Percentiles rank a stretch among this genome's conserved stretches.
These are phyloP conservation scores for Daldinia decipiens DNA, from an alignment of 495 filamentous ascomycete genomes.

Conservation along the genomic window DNA sequence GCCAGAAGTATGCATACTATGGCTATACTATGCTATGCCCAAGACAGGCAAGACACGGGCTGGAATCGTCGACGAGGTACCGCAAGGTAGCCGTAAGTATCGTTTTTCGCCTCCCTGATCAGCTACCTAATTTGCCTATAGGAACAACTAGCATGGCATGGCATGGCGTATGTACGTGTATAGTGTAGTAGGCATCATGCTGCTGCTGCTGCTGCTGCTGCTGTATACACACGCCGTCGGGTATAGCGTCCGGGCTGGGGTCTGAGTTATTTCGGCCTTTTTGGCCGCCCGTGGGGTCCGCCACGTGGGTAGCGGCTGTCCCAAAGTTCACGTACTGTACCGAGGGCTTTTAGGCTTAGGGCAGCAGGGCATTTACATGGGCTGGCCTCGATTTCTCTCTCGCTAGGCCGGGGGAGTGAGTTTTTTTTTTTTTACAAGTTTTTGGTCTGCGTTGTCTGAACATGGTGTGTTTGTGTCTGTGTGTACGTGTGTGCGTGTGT, in stretches of 20 bases:
- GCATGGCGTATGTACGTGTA: not conserved
- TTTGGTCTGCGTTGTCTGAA: not conserved
- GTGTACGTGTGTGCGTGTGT: not conserved
- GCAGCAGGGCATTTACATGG: not conserved
- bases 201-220: too few species aligned
- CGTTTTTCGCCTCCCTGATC: not conserved
- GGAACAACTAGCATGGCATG: not conserved
- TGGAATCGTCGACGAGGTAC: not conserved
- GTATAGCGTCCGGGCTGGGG: conserved; percentile 1
- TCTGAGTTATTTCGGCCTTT: not conserved
- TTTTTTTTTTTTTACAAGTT: too few species aligned
- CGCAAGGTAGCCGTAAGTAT: conserved; percentile 3
- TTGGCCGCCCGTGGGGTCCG: conserved; percentile 5
- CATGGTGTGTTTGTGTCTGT: too few species aligned
- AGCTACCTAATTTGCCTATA: conserved; percentile 2
- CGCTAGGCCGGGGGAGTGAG: not conserved
- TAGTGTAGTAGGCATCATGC: too few species aligned
- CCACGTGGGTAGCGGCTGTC: conserved; percentile 5
- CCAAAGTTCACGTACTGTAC: not conserved
- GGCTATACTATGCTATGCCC: too few species aligned
- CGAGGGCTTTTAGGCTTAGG: not conserved
- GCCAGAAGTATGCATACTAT: too few species aligned
- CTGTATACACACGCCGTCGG: conserved; percentile 1
- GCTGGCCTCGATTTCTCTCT: not conserved
- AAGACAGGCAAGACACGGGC: too few species aligned